Conservation (phyloP, 352 stramenopile species). For the Peronospora destructor region DNA sequence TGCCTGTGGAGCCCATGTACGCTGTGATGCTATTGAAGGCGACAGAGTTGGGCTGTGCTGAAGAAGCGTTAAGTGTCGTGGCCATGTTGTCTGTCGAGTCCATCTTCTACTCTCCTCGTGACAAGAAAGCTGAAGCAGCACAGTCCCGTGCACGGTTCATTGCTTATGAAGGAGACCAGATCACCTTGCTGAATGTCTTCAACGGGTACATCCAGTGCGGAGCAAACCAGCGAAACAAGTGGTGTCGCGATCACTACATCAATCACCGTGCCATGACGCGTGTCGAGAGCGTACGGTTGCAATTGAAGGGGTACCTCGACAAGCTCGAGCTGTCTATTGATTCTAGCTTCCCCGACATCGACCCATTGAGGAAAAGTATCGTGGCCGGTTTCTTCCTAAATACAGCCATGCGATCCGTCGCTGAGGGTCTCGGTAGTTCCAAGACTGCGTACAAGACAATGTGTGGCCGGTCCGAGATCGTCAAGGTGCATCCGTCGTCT, state of each 20-base stretch:
- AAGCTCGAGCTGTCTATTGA: slow-evolving; percentile 61
- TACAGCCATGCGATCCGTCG: slow-evolving; percentile 79
- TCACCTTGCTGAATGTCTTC: slow-evolving; percentile 80
- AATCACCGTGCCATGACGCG: slow-evolving; percentile 77
- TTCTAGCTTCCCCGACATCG: slow-evolving; percentile 69
- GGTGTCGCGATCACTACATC: slow-evolving; percentile 83
- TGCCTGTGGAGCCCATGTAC: slow-evolving; percentile 87
- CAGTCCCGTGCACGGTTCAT: slow-evolving; percentile 74
- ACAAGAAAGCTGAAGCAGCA: slow-evolving; percentile 79
- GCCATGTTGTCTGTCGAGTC: slow-evolving; percentile 88
- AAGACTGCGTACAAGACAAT: slow-evolving; percentile 87
- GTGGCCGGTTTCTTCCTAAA: slow-evolving; percentile 86
- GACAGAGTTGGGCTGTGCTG: slow-evolving; percentile 64
- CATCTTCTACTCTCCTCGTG: slow-evolving; percentile 81
- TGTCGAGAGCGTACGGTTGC: slow-evolving; percentile 74
- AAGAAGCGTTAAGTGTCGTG: slow-evolving; percentile 82
- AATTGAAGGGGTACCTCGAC: slow-evolving; percentile 65
- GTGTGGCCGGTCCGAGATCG: slow-evolving; percentile 69
- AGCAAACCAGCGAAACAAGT: slow-evolving; percentile 78
- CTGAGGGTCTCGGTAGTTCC: slow-evolving; percentile 53
- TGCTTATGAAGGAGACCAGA: slow-evolving; percentile 78
- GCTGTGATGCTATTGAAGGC: slow-evolving; percentile 84
- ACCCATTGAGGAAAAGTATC: slow-evolving; percentile 83
- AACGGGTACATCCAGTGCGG: slow-evolving; percentile 68
- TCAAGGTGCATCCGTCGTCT: slow-evolving; percentile 86